A percentile compares a stretch with the other conserved stretches of the same genome.
Evolutionary conservation across 129 eudicot genomes (phyloP).

Genomic region (Flaveria linearis): DNA sequence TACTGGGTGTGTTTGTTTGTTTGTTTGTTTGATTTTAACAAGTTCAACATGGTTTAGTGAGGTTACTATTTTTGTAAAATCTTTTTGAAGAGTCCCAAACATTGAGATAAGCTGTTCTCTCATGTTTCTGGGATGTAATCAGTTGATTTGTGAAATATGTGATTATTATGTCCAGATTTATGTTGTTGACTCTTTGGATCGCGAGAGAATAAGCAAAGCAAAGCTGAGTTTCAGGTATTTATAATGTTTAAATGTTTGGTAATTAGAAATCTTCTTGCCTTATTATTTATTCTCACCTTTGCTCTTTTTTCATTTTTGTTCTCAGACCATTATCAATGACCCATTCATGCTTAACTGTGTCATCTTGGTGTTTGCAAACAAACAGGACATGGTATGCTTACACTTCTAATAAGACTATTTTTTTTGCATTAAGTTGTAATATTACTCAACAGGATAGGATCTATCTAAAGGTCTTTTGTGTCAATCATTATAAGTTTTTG

Average conservation of each 20-base stretch:
- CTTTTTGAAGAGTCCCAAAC: neutral
- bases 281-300: neutral
- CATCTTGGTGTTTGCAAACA: constrained; percentile 96
- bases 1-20: too few relatives aligned
- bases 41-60: neutral
- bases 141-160: neutral
- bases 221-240: constrained; percentile 88
- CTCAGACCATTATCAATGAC: constrained; percentile 83
- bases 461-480: neutral
- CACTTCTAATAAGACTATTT: constrained; percentile 20
- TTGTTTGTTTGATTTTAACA: constrained; percentile 23
- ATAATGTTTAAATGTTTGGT: neutral
- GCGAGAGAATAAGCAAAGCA: constrained; percentile 91
- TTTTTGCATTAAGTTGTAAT: constrained; percentile 7
- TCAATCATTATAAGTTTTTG: neutral
- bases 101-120: constrained; percentile 2
- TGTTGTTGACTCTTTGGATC: constrained; percentile 98
- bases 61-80: neutral
- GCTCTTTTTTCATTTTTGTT: constrained; percentile 27
- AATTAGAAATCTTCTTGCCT: constrained; percentile 1
- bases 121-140: neutral
- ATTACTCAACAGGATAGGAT: neutral
- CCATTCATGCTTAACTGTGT: constrained; percentile 96
- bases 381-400: constrained; percentile 89
- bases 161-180: constrained; percentile 63